A percentile compares a stretch with the other conserved stretches of the same genome.
These are phyloP conservation scores for Xylariaceae sp. DNA, from an alignment of 2,329 filamentous ascomycete species.

Conservation along the genomic window DNA sequence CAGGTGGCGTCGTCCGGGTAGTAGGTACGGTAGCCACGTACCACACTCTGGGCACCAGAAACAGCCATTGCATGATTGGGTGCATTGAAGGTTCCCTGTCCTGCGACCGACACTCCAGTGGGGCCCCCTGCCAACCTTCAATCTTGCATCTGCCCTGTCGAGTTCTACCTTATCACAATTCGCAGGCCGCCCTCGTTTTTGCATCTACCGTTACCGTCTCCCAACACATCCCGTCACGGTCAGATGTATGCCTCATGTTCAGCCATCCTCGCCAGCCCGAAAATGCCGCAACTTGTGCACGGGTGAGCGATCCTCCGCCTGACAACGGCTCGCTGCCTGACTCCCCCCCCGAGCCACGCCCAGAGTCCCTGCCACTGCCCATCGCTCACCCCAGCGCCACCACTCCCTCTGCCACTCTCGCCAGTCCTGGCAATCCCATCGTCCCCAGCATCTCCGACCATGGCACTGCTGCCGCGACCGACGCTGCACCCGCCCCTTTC, in stretches of 20 bases:
- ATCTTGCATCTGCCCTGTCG: too few relatives aligned
- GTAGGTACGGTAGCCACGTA: too few relatives aligned
- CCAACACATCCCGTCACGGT: conserved; percentile 20
- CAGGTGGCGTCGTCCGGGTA: too few relatives aligned
- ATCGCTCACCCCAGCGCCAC: conserved; percentile 21
- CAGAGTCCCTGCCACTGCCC: conserved; percentile 17
- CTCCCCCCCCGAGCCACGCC: too few relatives aligned
- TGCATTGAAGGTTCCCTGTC: too few relatives aligned
- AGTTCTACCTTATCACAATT: too few relatives aligned
- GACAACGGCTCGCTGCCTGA: too few relatives aligned
- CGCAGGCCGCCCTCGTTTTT: too few relatives aligned
- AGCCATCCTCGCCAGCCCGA: conserved; percentile 47
- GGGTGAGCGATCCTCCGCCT: conserved; percentile 21
- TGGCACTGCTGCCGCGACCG: conserved; percentile 25
- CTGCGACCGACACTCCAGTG: too few relatives aligned
- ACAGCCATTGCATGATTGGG: too few relatives aligned
- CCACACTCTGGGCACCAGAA: too few relatives aligned
- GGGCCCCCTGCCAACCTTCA: too few relatives aligned
- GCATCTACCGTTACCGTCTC: neutral
- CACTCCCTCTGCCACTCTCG: conserved; percentile 11
- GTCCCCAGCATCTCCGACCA: conserved; percentile 1
- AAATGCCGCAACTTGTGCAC: conserved; percentile 51
- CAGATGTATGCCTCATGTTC: conserved; percentile 61
- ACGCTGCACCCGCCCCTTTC: conserved; percentile 26
- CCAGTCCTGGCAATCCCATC: neutral